Evolutionary conservation across 371 early-diverging fungal genomes (phyloP).

Genomic region (Syncephalis plumigaleata): DNA sequence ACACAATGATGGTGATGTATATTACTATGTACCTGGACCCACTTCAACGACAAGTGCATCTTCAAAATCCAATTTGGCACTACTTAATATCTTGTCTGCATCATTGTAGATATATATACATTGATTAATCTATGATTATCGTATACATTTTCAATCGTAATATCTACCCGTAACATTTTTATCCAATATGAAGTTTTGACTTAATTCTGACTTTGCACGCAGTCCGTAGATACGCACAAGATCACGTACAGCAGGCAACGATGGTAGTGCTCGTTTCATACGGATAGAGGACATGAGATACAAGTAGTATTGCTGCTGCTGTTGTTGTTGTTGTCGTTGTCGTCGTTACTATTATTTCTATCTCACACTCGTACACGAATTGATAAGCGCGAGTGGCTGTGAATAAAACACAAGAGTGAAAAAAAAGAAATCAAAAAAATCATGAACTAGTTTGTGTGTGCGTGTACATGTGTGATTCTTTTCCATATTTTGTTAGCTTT

Average conservation of each 20-base stretch:
- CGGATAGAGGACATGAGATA: not conserved
- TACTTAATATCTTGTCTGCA: constrained; percentile 49
- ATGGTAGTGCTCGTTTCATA: constrained; percentile 20
- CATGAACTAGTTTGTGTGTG: no score
- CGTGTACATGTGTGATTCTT: no score
- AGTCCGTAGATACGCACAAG: constrained; percentile 60
- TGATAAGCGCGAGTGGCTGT: no score
- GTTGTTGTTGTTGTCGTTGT: no score
- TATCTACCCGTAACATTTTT: constrained; percentile 58
- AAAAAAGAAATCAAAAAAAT: no score
- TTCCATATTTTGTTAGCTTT: no score
- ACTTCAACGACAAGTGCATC: constrained; percentile 64
- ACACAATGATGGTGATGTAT: not conserved
- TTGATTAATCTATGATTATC: not conserved
- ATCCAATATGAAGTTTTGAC: constrained; percentile 76
- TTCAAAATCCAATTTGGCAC: constrained; percentile 29
- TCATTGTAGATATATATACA: not conserved
- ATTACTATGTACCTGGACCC: constrained; percentile 40
- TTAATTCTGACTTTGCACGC: constrained; percentile 48
- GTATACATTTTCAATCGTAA: not conserved
- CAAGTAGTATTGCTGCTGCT: no score
- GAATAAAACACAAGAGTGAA: no score
- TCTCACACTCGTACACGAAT: no score
- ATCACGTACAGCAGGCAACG: constrained; percentile 53
- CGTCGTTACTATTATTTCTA: no score